A percentile compares a stretch with the other conserved stretches of the same genome.
Evolutionary conservation across 2,329 filamentous ascomycete species (phyloP).

Genomic region (Exophiala oligosperma): DNA sequence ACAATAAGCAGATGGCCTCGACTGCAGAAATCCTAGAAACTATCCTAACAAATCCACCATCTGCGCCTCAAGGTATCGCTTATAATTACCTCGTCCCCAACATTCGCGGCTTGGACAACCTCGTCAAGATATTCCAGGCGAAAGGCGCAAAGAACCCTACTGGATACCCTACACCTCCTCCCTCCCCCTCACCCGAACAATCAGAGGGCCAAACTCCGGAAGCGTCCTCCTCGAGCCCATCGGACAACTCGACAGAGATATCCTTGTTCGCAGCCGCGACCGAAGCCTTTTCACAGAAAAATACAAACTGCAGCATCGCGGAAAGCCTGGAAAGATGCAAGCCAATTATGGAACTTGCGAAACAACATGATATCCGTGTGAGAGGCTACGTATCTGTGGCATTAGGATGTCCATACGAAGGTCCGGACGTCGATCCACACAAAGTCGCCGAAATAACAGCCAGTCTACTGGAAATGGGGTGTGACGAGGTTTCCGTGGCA

Average conservation of each 20-base stretch:
- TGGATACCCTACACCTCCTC: conserved; percentile 32
- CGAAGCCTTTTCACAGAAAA: conserved; percentile 64
- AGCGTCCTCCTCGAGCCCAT: conserved; percentile 35
- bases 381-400: conserved; percentile 66
- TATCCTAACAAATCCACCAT: conserved; percentile 52
- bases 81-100: conserved; percentile 69
- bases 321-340: conserved; percentile 61
- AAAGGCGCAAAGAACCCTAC: conserved; percentile 37
- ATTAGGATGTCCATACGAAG: conserved; percentile 66
- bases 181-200: conserved; percentile 37
- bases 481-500: conserved; percentile 64
- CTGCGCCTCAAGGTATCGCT: conserved; percentile 53
- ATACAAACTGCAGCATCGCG: conserved; percentile 65
- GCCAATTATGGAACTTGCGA: conserved; percentile 58
- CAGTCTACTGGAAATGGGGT: conserved; percentile 63
- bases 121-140: conserved; percentile 54
- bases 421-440: conserved; percentile 59
- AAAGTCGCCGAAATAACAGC: conserved; percentile 63
- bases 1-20: conserved; percentile 58
- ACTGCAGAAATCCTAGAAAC: conserved; percentile 61
- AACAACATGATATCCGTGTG: conserved; percentile 57
- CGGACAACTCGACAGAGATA: conserved; percentile 51
- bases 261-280: conserved; percentile 67
- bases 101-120: conserved; percentile 60
- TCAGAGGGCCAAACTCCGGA: conserved; percentile 36